Base-by-base conservation (phyloP, 78 protist genomes). In the Parvularia atlantis region DNA sequence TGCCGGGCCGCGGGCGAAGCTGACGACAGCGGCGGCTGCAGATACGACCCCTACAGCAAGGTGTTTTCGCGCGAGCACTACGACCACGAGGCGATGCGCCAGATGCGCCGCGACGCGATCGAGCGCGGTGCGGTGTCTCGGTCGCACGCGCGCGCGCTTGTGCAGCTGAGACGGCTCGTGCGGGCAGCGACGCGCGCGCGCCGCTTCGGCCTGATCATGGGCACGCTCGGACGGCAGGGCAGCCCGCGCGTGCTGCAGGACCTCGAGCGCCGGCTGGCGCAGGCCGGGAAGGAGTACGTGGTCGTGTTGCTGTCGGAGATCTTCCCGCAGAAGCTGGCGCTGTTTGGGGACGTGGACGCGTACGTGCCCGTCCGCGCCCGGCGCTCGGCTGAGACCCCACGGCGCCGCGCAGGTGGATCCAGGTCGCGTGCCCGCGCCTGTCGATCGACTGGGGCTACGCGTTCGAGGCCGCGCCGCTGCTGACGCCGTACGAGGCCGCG, bases 391-490 rank as follows among this genome's bases (percentile, higher is more conserved):
- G n/a, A n/a, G n/a, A n/a, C n/a, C n/a, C n/a, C n/a, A n/a, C n/a
- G n/a, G n/a, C n/a, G n/a, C n/a, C n/a, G n/a, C n/a, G n/a, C n/a
- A n/a, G 46, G 19, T 41, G 46, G 46, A 9, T 41, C 46, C 97
- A 95, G 80, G 80, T 95, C 17, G 97, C 97, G 2, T 96, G 99
- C 52, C 99, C 99, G 4, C 78, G 99, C 36, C 82, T 96, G 66
- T 92, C 97, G 30, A 94, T 94, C 58, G 99, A 96, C 75, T 96
- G 99, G 99, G 99, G 99, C 65, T 80, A 84, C 36, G 89, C 85
- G 36, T 94, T 96, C 43, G 66, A 30, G 30, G 53, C 48, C 46
- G n/a, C n/a, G n/a, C 96, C 98, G 0, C 56, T 95, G 36, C 80
- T 95, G 48, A 77, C 81, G 43, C 89, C 98, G 0, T 96, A 92